Conservation (phyloP, 2,329 filamentous ascomycete genomes). For the Pseudogymnoascus sp. region DNA sequence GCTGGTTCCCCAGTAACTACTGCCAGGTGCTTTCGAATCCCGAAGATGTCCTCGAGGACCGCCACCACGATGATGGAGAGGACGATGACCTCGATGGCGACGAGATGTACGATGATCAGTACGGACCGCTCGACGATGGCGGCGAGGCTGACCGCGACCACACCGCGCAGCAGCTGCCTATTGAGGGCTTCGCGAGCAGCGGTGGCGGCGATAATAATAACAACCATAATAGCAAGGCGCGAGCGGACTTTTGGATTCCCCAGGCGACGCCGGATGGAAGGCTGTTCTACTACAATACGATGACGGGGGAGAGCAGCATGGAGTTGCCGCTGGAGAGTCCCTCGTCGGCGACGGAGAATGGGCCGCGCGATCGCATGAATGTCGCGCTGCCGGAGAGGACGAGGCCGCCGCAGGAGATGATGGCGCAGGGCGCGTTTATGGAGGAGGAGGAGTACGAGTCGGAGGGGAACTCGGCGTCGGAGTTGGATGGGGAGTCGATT, state of each 20-base stretch:
- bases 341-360: conserved; percentile 68
- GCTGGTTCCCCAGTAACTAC: conserved; percentile 99
- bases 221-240: conserved; percentile 59
- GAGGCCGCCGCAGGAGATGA: conserved; percentile 80
- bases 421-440: conserved; percentile 70
- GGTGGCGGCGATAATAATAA: conserved; percentile 39
- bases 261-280: conserved; percentile 91
- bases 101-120: conserved; percentile 56
- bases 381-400: conserved; percentile 84
- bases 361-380: conserved; percentile 82
- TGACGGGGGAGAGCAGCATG: conserved; percentile 91
- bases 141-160: conserved; percentile 57
- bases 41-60: conserved; percentile 62
- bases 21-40: conserved; percentile 76
- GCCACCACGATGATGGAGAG: conserved; percentile 55
- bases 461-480: conserved; percentile 72
- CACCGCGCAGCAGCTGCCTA: conserved; percentile 32
- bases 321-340: conserved; percentile 92
- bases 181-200: conserved; percentile 41
- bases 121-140: conserved; percentile 52
- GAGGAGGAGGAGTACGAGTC: conserved; percentile 89
- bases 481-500: conserved; percentile 70
- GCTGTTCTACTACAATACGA: conserved; percentile 96
- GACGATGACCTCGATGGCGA: conserved; percentile 60
- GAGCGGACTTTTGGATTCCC: conserved; percentile 96